Conservation (phyloP, 768 basidiomycete genomes). For the Porpolomopsis calyptriformis region DNA sequence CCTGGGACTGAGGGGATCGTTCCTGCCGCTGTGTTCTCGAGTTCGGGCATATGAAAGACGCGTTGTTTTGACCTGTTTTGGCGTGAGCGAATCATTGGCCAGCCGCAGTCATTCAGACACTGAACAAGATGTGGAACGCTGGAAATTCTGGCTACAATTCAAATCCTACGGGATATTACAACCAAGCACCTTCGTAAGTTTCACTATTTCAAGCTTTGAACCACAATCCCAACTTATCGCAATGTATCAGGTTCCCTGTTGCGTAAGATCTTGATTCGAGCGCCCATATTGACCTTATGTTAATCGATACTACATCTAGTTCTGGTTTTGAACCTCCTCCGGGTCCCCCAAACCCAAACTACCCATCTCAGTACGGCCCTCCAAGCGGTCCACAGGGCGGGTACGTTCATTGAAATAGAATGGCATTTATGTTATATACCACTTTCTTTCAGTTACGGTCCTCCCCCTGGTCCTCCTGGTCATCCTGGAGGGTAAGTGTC, state of each 20-base stretch:
- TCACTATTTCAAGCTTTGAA: not conserved
- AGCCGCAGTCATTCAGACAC: no score
- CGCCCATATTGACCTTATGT: no score
- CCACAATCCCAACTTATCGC: not conserved
- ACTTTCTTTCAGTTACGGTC: not conserved
- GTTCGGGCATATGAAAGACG: not conserved
- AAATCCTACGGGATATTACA: not conserved
- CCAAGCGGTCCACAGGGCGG: constrained; percentile 15
- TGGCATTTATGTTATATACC: not conserved
- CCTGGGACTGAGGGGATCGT: constrained; percentile 47
- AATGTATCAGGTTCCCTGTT: not conserved
- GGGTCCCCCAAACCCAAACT: not conserved
- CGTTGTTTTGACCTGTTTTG: not conserved
- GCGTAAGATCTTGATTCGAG: not conserved
- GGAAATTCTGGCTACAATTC: not conserved
- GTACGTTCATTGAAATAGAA: not conserved
- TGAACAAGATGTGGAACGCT: constrained; percentile 5
- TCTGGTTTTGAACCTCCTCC: not conserved
- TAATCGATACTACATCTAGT: not conserved
- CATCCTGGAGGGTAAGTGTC: constrained; percentile 8
- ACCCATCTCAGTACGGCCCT: not conserved
- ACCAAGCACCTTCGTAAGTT: constrained; percentile 1
- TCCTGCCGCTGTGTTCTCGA: not conserved
- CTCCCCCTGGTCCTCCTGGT: constrained; percentile 6
- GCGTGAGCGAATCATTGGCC: not conserved